phyloP scores from a whole-genome alignment of 352 stramenopile genomes.

The Thraustochytrium striatum region DNA sequence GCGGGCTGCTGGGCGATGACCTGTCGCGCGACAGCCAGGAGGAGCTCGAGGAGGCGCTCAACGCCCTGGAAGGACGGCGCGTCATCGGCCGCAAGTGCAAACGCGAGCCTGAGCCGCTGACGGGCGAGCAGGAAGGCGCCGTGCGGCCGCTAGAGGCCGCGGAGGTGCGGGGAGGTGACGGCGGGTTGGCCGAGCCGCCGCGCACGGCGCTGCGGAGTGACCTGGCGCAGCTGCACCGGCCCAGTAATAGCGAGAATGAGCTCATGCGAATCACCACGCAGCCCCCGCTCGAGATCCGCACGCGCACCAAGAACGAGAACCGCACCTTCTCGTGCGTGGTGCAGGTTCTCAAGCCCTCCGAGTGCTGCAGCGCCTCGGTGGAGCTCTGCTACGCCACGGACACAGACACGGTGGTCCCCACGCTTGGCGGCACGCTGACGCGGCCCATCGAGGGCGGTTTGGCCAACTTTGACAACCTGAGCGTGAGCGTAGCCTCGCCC shows the following conservation, averaged over 20 bases:
- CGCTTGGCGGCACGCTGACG: slow-evolving; percentile 30
- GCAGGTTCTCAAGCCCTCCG: not conserved
- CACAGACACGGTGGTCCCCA: slow-evolving; percentile 18
- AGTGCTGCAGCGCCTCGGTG: slow-evolving; percentile 18
- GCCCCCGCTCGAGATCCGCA: slow-evolving; percentile 29
- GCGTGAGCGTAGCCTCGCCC: slow-evolving; percentile 37
- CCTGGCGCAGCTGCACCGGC: slow-evolving; percentile 3
- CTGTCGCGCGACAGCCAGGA: not conserved
- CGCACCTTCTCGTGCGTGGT: slow-evolving; percentile 35
- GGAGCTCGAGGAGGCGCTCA: slow-evolving; percentile 4
- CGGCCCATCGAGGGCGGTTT: not conserved
- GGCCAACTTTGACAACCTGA: slow-evolving; percentile 36
- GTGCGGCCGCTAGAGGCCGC: not conserved
- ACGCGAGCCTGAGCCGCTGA: not conserved
- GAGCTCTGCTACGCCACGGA: slow-evolving; percentile 46
- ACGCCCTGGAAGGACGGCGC: not conserved
- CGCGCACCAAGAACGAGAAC: slow-evolving; percentile 45
- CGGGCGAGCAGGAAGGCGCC: not conserved
- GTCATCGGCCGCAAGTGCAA: not conserved
- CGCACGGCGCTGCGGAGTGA: not conserved
- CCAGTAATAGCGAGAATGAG: slow-evolving; percentile 8
- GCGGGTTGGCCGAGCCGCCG: not conserved
- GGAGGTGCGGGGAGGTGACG: not conserved
- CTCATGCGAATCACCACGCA: slow-evolving; percentile 33
- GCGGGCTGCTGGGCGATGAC: slow-evolving; percentile 12